Conservation (phyloP, 2,329 filamentous ascomycete species). For the Xylaria sp. region DNA sequence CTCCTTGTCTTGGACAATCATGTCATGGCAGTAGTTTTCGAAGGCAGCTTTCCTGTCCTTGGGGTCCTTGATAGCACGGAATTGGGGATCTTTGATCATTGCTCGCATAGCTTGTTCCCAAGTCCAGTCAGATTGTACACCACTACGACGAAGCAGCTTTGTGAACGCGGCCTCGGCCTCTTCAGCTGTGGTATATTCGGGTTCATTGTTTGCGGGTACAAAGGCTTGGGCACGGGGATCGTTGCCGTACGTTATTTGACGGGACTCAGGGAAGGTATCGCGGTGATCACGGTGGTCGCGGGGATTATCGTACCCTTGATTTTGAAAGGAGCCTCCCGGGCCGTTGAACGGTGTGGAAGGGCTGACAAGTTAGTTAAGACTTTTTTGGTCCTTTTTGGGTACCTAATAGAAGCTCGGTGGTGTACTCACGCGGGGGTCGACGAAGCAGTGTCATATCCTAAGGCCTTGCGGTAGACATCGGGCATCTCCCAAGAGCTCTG, state of each 20-base stretch:
- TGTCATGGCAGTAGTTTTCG: slow-evolving; percentile 91
- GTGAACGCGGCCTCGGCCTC: slow-evolving; percentile 93
- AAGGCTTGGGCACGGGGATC: slow-evolving; percentile 64
- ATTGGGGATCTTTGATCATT: slow-evolving; percentile 89
- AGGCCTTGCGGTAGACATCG: slow-evolving; percentile 75
- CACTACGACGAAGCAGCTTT: slow-evolving; percentile 84
- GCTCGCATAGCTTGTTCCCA: slow-evolving; percentile 90
- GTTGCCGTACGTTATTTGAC: slow-evolving; percentile 62
- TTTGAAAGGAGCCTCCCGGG: slow-evolving; percentile 44
- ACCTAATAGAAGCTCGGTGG: background rate
- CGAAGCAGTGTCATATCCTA: slow-evolving; percentile 61
- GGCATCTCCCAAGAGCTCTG: slow-evolving; percentile 96
- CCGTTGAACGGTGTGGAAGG: slow-evolving; percentile 51
- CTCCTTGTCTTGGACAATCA: slow-evolving; percentile 91
- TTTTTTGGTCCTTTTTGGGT: background rate
- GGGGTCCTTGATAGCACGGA: slow-evolving; percentile 89
- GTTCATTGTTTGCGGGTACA: slow-evolving; percentile 69
- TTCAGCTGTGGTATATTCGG: slow-evolving; percentile 78
- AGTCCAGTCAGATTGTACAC: slow-evolving; percentile 87
- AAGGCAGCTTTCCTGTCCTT: slow-evolving; percentile 89
- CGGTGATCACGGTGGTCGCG: slow-evolving; percentile 40
- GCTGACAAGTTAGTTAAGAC: slow-evolving; percentile 27
- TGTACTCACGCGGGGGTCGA: slow-evolving; percentile 50
- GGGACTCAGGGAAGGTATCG: slow-evolving; percentile 57
- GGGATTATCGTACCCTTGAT: slow-evolving; percentile 34